Base-by-base conservation (phyloP, 345 rosid species). In the Euphorbia peplus region DNA sequence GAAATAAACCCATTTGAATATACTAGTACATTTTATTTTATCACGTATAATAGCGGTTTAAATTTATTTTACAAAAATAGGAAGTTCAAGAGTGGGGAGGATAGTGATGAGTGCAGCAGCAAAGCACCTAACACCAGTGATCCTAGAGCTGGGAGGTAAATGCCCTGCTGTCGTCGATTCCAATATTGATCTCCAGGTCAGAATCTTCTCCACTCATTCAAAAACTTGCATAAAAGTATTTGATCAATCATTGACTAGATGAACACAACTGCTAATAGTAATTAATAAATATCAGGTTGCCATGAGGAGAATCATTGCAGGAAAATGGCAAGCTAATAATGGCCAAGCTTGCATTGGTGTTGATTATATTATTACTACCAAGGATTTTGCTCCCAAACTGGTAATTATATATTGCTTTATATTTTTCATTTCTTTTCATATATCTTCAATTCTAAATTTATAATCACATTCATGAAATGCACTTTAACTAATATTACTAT, bases 71-170 rank as follows among this genome's bases (percentile, higher is more conserved):
- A n/a, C n/a, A 51, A 18, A 51, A 0, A n/a, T 51, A 83, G 89
- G 86, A 30, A 68, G 89, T 67, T 53, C 72, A 9, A 79, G 78
- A 62, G 86, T 85, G 22, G 86, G 85, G 3, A 72, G 76, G 8
- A 83, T 85, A 35, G 85, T 85, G 39, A 81, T 85, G 89, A 69
- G 82, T n/a, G 85, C 86, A 5, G 89, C 89, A 19, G 85, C 85
- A 8, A 85, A 81, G 76, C 80, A 81, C 80, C 86, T 81, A 8
- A 81, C 89, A 0, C 86, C 86, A 3, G 82, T 83, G 22, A 52
- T 77, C 50, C 70, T 81, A 41, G 89, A 85, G 65, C 89, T 83
- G 39, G 86, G 86, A 66, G 89, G 89, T 28, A 85, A 85, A 67
- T 81, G 86, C 73, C 89, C 89, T 0, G 86, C 83, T 1, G 70